Evolutionary conservation across 2,329 filamentous ascomycete species (phyloP).

Genomic region (Colletotrichum cereale): DNA sequence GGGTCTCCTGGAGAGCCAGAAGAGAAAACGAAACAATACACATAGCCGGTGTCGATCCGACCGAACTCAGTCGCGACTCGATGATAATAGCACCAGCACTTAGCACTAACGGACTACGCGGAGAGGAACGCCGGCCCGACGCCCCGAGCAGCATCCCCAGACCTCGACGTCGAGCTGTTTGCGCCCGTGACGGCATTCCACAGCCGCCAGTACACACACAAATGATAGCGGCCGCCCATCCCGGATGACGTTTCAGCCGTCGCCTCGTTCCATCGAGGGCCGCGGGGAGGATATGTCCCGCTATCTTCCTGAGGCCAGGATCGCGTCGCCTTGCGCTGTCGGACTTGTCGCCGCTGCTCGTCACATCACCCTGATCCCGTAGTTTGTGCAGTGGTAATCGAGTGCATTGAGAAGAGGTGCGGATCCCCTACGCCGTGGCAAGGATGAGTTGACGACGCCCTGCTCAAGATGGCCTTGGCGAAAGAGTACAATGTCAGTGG

Average conservation of each 20-base stretch:
- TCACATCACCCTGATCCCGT: neutral
- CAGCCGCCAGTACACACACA: neutral
- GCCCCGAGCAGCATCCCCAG: neutral
- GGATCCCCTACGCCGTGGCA: neutral
- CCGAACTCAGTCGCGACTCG: neutral
- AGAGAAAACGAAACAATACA: neutral
- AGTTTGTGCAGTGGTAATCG: neutral
- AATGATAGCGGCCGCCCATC: too few species aligned
- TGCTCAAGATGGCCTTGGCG: neutral
- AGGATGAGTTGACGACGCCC: neutral
- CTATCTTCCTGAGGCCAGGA: too few species aligned
- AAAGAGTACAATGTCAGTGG: neutral
- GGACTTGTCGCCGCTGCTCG: neutral
- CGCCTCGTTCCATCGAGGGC: neutral
- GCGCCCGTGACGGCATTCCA: neutral
- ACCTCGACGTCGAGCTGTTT: neutral
- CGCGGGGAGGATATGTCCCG: too few species aligned
- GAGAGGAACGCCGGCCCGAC: neutral
- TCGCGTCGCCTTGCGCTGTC: neutral
- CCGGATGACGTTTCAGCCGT: too few species aligned
- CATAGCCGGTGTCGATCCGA: neutral
- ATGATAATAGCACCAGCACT: neutral
- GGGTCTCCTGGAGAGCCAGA: neutral
- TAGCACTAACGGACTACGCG: neutral
- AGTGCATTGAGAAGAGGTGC: neutral